Evolutionary conservation across 371 early-diverging fungal species (phyloP), one percentile per base, ranked within the genome.

Genomic region (Mortierella sp.): DNA sequence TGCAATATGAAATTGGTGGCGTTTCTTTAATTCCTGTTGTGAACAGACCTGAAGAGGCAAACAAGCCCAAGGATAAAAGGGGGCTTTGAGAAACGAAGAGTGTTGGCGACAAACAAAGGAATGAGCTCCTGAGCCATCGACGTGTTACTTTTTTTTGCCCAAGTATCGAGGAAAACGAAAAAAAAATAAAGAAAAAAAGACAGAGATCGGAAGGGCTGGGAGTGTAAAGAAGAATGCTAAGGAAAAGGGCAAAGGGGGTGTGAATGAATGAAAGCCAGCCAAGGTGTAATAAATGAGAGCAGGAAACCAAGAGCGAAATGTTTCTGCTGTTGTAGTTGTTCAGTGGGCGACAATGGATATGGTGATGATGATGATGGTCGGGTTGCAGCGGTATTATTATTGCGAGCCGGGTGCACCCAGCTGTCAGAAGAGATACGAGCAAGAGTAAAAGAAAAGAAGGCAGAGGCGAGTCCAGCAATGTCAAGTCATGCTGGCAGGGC

Each of bases 301-400:
- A 44, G 40, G 57, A 73, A 40, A 37, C 67, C 67, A 37, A 37
- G 67, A 64, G 67, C 55, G 31, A 59, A 43, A 44, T 46, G 67
- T 46, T 10, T 64, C 67, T 59, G 3, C 43, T 40, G 43, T 40
- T 4, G 43, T 40, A 4, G 43, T 40, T 40, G 43, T 40, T 6
- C 4, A 40, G 43, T 4, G 43, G 6, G 43, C 4, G n/a, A n/a
- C 16, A 11, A 26, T 28, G 28, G 59, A 13, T 28, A 14, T 61
- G 34, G 16, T 59, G 59, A 28, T 31, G 55, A 11, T 9, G n/a
- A 3, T 55, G 13, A 57, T 14, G 13, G 50, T 46, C 13, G 59
- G 26, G 34, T 28, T 3, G 34, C 0, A 16, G 31, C 1, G 6
- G 34, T 5, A 26, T 19, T 61, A 19, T 61, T 14, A 5, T 0